phyloP scores from a whole-genome alignment of 331 rosid genomes.

The Acacia pycnantha region DNA sequence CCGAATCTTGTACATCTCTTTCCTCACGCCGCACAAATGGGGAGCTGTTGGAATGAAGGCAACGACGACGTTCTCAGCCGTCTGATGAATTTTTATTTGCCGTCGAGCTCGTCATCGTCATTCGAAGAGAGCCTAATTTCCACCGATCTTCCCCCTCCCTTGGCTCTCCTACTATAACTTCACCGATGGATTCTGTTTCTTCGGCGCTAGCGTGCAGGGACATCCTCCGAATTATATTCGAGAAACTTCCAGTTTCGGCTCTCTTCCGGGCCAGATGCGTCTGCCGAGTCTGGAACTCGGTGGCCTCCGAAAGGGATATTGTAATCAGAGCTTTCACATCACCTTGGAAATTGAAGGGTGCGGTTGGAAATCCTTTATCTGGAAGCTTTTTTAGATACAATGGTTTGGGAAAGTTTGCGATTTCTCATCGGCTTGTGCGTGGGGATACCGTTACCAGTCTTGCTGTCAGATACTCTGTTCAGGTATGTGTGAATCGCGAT shows the following conservation, averaged over 20 bases:
- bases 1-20: background rate
- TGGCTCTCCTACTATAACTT: slow-evolving; percentile 32
- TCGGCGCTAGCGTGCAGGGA: slow-evolving; percentile 72
- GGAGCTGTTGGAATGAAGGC: slow-evolving; percentile 35
- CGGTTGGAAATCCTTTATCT: slow-evolving; percentile 69
- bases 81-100: background rate
- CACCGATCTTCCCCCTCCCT: slow-evolving; percentile 6
- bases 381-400: slow-evolving; percentile 92
- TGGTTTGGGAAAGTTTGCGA: slow-evolving; percentile 70
- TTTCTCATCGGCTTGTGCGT: slow-evolving; percentile 66
- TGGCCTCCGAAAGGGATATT: slow-evolving; percentile 78
- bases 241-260: slow-evolving; percentile 68
- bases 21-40: slow-evolving; percentile 16
- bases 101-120: slow-evolving; percentile 25
- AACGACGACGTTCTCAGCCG: slow-evolving; percentile 23
- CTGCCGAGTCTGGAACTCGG: slow-evolving; percentile 78
- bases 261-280: slow-evolving; percentile 86
- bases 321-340: slow-evolving; percentile 53
- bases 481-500: slow-evolving; percentile 37
- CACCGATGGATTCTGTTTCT: slow-evolving; percentile 75
- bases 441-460: slow-evolving; percentile 87
- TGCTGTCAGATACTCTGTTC: slow-evolving; percentile 90
- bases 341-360: slow-evolving; percentile 68
- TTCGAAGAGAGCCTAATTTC: background rate
- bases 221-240: slow-evolving; percentile 74